Percentiles rank a stretch among this genome's conserved stretches.
phyloP scores from a whole-genome alignment of 805 yeast genomes.

The Kurtzmaniella cleridarum region DNA sequence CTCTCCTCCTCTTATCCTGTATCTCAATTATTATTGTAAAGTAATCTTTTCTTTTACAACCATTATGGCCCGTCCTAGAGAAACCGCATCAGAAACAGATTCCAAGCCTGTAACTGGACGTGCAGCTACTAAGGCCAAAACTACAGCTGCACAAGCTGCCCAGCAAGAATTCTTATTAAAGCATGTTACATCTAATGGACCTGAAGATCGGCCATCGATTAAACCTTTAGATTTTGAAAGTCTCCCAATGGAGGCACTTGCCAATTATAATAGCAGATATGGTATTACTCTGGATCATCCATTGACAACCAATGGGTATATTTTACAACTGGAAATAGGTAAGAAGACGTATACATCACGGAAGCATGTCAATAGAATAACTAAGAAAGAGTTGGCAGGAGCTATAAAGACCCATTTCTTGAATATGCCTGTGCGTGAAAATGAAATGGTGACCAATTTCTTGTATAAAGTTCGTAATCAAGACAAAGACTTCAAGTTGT shows the following conservation, averaged over 20 bases:
- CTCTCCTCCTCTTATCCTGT: too few species aligned
- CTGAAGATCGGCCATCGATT: conserved; percentile 44
- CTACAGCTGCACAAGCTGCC: conserved; percentile 59
- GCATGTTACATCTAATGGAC: conserved; percentile 72
- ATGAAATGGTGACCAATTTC: conserved; percentile 83
- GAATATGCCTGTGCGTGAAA: conserved; percentile 58
- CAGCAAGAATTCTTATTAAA: conserved; percentile 63
- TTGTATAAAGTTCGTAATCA: conserved; percentile 80
- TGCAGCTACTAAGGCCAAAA: conserved; percentile 53
- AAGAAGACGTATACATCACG: conserved; percentile 49
- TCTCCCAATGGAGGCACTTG: conserved; percentile 56
- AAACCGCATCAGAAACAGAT: conserved; percentile 33
- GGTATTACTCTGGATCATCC: conserved; percentile 53
- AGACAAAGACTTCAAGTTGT: conserved; percentile 37
- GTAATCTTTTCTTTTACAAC: neutral
- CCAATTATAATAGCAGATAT: conserved; percentile 63
- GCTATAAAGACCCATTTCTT: conserved; percentile 67
- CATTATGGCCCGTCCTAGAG: conserved; percentile 15
- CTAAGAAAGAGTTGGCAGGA: conserved; percentile 55
- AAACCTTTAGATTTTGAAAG: conserved; percentile 67
- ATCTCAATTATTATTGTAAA: too few species aligned
- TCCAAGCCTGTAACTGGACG: conserved; percentile 26
- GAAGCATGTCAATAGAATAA: conserved; percentile 31
- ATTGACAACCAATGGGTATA: conserved; percentile 62
- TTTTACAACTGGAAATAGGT: conserved; percentile 70